phyloP scores from a whole-genome alignment of 805 yeast genomes.

The Metschnikowia picachoensis region DNA sequence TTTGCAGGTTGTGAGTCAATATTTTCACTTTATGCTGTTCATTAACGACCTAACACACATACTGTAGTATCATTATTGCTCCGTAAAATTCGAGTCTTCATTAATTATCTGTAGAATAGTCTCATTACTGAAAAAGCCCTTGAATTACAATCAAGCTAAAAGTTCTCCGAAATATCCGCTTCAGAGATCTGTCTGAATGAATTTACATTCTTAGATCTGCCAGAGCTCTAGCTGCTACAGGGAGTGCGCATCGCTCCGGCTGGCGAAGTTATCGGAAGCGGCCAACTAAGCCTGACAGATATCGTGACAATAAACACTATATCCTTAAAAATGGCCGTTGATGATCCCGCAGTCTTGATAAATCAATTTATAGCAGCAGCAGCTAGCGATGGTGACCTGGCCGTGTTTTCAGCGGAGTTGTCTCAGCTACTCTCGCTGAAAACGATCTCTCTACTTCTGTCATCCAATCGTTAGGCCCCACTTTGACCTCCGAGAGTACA shows the following conservation, averaged over 20 bases:
- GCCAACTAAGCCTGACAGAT: too few species aligned
- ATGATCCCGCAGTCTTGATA: conserved; percentile 27
- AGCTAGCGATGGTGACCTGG: conserved; percentile 24
- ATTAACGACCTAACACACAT: too few species aligned
- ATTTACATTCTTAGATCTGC: background rate
- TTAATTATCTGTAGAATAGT: too few species aligned
- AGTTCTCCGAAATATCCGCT: too few species aligned
- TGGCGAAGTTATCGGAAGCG: background rate
- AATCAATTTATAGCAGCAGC: conserved; percentile 36
- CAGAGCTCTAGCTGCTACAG: background rate
- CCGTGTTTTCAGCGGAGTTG: conserved; percentile 21
- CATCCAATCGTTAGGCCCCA: conserved; percentile 56
- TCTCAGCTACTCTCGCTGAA: conserved; percentile 20
- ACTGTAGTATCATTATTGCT: too few species aligned
- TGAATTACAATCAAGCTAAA: too few species aligned
- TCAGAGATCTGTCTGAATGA: background rate
- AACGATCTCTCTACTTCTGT: conserved; percentile 42
- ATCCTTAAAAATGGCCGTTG: conserved; percentile 7
- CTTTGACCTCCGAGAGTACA: conserved; percentile 58
- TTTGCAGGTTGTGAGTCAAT: too few species aligned
- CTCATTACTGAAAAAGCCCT: too few species aligned
- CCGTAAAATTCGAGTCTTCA: too few species aligned
- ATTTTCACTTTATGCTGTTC: too few species aligned
- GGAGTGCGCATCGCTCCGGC: background rate
- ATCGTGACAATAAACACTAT: background rate